Percentiles rank a stretch among this genome's conserved stretches.
Conservation (phyloP, 805 yeast genomes). For the Saccharomycopsis lassenensis region DNA sequence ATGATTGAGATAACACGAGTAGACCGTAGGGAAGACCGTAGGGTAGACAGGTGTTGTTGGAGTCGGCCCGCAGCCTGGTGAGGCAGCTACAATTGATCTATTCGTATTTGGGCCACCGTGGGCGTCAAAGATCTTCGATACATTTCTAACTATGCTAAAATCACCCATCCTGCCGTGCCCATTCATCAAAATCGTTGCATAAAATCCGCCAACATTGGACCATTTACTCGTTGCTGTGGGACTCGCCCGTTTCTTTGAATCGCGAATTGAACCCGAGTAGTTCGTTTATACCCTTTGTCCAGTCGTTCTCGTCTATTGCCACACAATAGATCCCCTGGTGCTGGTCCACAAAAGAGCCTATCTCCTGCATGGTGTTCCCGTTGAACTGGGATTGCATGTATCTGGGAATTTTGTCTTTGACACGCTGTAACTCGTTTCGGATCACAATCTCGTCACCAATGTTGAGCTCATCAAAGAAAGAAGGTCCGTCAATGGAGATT, state of each 20-base stretch:
- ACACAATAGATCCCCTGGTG: conserved; percentile 76
- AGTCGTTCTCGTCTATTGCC: conserved; percentile 71
- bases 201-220: not conserved
- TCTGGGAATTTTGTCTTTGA: too few species aligned
- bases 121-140: too few species aligned
- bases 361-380: too few species aligned
- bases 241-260: conserved; percentile 41
- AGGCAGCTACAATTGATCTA: too few species aligned
- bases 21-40: too few species aligned
- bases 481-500: conserved; percentile 72
- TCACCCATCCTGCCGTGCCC: not conserved
- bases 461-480: conserved; percentile 49
- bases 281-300: conserved; percentile 87
- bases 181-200: not conserved
- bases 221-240: too few species aligned
- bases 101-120: too few species aligned
- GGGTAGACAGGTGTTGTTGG: too few species aligned
- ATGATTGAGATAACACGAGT: too few species aligned
- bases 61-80: too few species aligned
- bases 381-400: too few species aligned
- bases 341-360: conserved; percentile 19
- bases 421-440: conserved; percentile 31
- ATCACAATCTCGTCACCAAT: conserved; percentile 78
- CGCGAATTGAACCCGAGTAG: conserved; percentile 81
- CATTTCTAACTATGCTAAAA: not conserved